Evolutionary conservation across 345 rosid genomes (phyloP).

Genomic region (Noccaea bulbosa): DNA sequence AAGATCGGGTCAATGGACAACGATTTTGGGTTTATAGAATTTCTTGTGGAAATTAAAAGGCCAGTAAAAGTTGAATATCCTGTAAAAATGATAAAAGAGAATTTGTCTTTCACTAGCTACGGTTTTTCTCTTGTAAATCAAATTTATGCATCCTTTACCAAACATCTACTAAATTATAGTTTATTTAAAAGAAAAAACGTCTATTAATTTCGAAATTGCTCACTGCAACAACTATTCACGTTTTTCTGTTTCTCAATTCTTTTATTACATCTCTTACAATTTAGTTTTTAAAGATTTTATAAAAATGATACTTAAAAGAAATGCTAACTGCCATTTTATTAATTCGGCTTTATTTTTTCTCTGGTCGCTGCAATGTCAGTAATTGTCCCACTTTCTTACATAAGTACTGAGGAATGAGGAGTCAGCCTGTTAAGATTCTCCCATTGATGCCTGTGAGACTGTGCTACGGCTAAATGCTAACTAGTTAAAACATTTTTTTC

Average conservation of each 20-base stretch:
- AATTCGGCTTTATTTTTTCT: conserved; percentile 5
- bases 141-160: neutral
- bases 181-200: no score
- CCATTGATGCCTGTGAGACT: neutral
- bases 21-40: no score
- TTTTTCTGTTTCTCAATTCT: conserved; percentile 40
- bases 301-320: conserved; percentile 16
- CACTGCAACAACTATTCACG: conserved; percentile 29
- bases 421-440: conserved; percentile 26
- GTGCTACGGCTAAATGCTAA: no score
- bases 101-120: no score
- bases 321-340: conserved; percentile 10
- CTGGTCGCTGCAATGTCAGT: conserved; percentile 53
- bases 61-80: no score
- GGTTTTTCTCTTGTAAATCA: neutral
- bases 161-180: neutral
- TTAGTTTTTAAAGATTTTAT: neutral
- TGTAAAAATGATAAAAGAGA: no score
- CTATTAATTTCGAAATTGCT: conserved; percentile 24
- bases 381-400: conserved; percentile 45
- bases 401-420: conserved; percentile 34
- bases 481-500: no score
- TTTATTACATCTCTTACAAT: conserved; percentile 31
- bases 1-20: no score
- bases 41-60: no score